Base-by-base conservation (phyloP, 179 eudicot species). In the Heliamphora pulchella region DNA sequence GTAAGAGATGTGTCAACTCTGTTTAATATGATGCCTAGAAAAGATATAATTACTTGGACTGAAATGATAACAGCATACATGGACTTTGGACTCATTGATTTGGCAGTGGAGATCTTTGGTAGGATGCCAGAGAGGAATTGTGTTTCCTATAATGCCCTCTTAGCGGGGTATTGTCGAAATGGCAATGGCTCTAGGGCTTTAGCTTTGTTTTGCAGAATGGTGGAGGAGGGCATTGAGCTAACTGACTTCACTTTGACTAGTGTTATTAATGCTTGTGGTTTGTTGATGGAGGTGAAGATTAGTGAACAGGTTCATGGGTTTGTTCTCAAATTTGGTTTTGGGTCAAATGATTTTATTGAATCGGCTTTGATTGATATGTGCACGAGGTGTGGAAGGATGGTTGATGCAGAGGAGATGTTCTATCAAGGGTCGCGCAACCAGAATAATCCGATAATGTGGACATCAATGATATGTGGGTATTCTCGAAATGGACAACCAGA, bases 351-450 rank as follows among this genome's bases (percentile, higher is more conserved):
- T 61, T 72, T 43, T 78, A 82, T 91, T 64, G 91, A 90, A 86
- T 82, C 95, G 48, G 92, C 98, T 8, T 81, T 95, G 76, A 81
- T 95, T 58, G 93, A 95, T 83, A 93, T 92, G 98, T 92, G 85
- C 82, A 90, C 98, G 17, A 89, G 90, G 87, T 94, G 98, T 82
- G 90, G 86, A 79, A 88, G 93, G 78, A 89, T 94, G 87, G 78
- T 53, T 6, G 93, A 91, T 86, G 98, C 98, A 65, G 89, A 87
- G 77, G 80, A 79, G 84, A 85, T 95, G 81, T 90, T 92, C 77
- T 20, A 48, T 78, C 80, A 77, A 65, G 81, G 79, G 65, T 82
- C 80, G 44, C 54, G 59, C 58, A 68, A 75, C 53, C 81, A 76
- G 79, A 79, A 65, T 55, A 76, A 75, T 61, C 81, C 90, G 13